phyloP scores from a whole-genome alignment of 257 asterid genomes.

The Ajuga chamaepitys region DNA sequence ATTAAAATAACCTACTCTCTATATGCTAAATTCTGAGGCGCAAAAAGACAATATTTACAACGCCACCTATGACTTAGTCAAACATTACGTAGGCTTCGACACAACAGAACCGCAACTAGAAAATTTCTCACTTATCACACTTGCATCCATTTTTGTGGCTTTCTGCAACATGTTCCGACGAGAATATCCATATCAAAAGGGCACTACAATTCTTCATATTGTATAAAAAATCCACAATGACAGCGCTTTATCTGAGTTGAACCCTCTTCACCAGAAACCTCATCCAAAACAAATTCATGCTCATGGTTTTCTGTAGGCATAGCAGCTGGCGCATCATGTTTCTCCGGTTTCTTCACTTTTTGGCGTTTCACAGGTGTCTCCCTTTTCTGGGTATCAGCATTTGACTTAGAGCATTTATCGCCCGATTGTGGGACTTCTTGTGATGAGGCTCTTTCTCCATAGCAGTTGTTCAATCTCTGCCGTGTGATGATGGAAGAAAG shows the following conservation, averaged over 20 bases:
- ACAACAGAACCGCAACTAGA: not conserved
- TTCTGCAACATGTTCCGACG: not conserved
- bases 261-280: conserved; percentile 39
- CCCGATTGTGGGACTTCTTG: conserved; percentile 24
- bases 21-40: not conserved
- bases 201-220: conserved; percentile 60
- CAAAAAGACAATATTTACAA: not conserved
- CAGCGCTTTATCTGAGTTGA: conserved; percentile 45
- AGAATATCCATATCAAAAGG: not conserved
- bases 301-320: conserved; percentile 45
- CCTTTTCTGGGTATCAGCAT: conserved; percentile 8
- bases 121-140: not conserved
- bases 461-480: conserved; percentile 60
- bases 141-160: not conserved
- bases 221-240: conserved; percentile 72
- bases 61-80: not conserved
- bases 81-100: not conserved
- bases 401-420: conserved; percentile 12
- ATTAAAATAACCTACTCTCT: not conserved
- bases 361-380: conserved; percentile 12
- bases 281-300: conserved; percentile 47
- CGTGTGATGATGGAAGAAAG: conserved; percentile 79
- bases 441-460: conserved; percentile 37
- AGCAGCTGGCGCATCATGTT: not conserved
- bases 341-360: conserved; percentile 18